Evolutionary conservation across 2,329 filamentous ascomycete genomes (phyloP).

Genomic region (Dactylella cylindrospora): DNA sequence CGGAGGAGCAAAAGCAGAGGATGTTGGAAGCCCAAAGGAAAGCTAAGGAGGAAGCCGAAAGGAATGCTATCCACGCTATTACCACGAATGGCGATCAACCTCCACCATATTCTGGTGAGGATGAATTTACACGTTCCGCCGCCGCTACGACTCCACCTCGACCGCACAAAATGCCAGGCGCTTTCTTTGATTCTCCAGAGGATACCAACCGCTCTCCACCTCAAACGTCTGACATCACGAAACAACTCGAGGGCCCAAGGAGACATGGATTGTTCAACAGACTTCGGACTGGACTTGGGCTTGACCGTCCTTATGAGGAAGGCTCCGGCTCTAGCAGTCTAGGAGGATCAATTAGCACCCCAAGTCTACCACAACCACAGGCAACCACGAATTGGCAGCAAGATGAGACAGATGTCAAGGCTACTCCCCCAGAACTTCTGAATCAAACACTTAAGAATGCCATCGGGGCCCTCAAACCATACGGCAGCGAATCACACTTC

Average conservation of each 20-base stretch:
- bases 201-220: conserved; percentile 8
- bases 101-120: conserved; percentile 7
- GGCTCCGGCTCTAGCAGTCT: neutral
- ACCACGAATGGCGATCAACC: conserved; percentile 2
- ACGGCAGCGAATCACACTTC: conserved; percentile 73
- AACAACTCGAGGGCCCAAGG: conserved; percentile 12
- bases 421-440: conserved; percentile 62
- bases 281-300: conserved; percentile 32
- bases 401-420: conserved; percentile 47
- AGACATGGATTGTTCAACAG: conserved; percentile 29
- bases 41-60: conserved; percentile 63
- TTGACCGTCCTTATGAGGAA: conserved; percentile 27
- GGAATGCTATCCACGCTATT: conserved; percentile 48
- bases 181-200: conserved; percentile 41
- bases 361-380: conserved; percentile 25
- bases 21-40: conserved; percentile 72
- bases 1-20: conserved; percentile 76
- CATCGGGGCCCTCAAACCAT: conserved; percentile 73
- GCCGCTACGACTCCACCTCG: conserved; percentile 19
- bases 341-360: conserved; percentile 23
- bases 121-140: conserved; percentile 2
- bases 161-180: conserved; percentile 39
- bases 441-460: conserved; percentile 75
- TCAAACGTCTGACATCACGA: conserved; percentile 5
- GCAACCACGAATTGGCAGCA: conserved; percentile 17